Evolutionary conservation across 192 early-diverging fungal genomes (phyloP), one percentile per base, ranked within the genome.

Genomic region (Funneliformis mosseae): DNA sequence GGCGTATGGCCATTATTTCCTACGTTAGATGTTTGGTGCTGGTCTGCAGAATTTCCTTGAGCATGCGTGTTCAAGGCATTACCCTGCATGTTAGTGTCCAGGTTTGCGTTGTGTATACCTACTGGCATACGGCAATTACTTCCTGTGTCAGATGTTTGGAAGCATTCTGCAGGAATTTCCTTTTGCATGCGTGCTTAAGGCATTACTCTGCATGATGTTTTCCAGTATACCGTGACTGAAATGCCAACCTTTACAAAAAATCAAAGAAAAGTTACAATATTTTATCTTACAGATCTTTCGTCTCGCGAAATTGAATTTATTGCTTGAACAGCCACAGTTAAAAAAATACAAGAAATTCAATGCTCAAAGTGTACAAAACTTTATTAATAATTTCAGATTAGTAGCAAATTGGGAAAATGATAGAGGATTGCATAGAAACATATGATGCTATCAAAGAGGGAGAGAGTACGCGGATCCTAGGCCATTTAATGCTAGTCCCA

Each of bases 1-100:
- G 3, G 43, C 45, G 43, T 72, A 72, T 46, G 25, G 45, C 70
- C 45, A 72, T 46, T 72, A 12, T 3, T 72, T 72, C 70, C 70
- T 46, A 3, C 70, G 23, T 72, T 72, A 72, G 45, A 72, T 72
- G 70, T 4, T 72, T 72, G 45, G 70, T 4, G 38, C 50, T 45
- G 23, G 28, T 73, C 67, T 59, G 61, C 46, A 74, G 61, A 33
- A 60, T 11, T 55, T 25, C 9, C 70, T 45, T 46, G 25, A 59
- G 21, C 78, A 79, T 73, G 72, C 28, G 45, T 74, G 70, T 45
- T 74, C 48, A 80, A 74, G 79, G 70, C 59, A 12, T 27, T 72
- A 64, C 79, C 69, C 69, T 71, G 41, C n/a, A 71, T 71, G 69
- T 23, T 71, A 71, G 43, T 71, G 43, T 71, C 69, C 69, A 71